These are phyloP conservation scores for Acacia concinna DNA, from an alignment of 331 rosid species.

Conservation along the genomic window DNA sequence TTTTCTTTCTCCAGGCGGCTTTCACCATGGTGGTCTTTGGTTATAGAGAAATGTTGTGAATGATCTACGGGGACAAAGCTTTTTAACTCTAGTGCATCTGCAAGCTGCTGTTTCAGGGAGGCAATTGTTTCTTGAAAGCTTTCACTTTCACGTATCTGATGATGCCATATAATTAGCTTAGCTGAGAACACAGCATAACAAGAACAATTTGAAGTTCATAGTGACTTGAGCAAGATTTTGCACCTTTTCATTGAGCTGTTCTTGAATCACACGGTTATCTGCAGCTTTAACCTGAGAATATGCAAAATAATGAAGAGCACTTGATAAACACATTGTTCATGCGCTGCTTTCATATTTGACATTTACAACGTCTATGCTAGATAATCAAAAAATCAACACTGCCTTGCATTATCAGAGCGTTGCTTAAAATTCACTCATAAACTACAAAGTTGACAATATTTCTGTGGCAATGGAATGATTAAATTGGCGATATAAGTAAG, in stretches of 20 bases:
- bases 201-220: slow-evolving; percentile 8
- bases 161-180: slow-evolving; percentile 32
- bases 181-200: slow-evolving; percentile 3
- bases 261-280: slow-evolving; percentile 92
- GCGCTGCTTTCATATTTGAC: slow-evolving; percentile 10
- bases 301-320: slow-evolving; percentile 28
- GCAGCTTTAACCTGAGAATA: slow-evolving; percentile 81
- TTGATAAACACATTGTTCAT: slow-evolving; percentile 27
- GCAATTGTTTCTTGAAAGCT: slow-evolving; percentile 67
- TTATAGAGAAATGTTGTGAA: slow-evolving; percentile 37
- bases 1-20: slow-evolving; percentile 40
- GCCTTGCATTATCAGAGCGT: slow-evolving; percentile 28
- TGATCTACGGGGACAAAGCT: slow-evolving; percentile 46
- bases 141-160: slow-evolving; percentile 76
- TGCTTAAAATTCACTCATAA: slow-evolving; percentile 21
- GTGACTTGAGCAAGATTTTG: slow-evolving; percentile 4
- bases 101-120: slow-evolving; percentile 79
- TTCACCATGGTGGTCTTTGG: slow-evolving; percentile 42
- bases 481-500: slow-evolving; percentile 25
- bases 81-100: slow-evolving; percentile 59
- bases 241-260: slow-evolving; percentile 90
- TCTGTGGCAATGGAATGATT: slow-evolving; percentile 24
- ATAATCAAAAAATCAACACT: slow-evolving; percentile 20
- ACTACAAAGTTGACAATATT: slow-evolving; percentile 21
- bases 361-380: slow-evolving; percentile 21